Conservation (phyloP, 306 rosid genomes). For the Prunus kanzakura region DNA sequence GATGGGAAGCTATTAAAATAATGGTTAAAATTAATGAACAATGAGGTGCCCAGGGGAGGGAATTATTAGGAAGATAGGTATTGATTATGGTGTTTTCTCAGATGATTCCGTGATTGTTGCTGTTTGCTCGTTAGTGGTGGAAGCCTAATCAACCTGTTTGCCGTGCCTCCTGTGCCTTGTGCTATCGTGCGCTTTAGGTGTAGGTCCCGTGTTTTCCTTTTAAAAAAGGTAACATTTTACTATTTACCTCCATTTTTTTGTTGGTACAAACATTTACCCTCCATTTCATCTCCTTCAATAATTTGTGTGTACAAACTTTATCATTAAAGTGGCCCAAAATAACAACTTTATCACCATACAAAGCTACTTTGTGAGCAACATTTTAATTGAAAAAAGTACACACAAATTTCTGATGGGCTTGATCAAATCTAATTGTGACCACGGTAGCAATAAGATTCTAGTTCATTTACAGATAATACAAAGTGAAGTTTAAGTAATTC, state of each 20-base stretch:
- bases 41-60: neutral
- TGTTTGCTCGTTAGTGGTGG: constrained; percentile 4
- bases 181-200: constrained; percentile 30
- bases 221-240: neutral
- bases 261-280: neutral
- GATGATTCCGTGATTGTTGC: constrained; percentile 32
- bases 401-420: too few species aligned
- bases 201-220: neutral
- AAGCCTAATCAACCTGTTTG: constrained; percentile 21
- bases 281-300: neutral
- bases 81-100: constrained; percentile 4
- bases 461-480: too few species aligned
- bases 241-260: neutral
- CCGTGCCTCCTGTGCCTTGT: neutral
- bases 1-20: neutral
- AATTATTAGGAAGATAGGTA: neutral
- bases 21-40: neutral
- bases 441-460: too few species aligned
- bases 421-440: too few species aligned
- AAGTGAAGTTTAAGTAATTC: too few species aligned
- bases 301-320: neutral
- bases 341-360: too few species aligned
- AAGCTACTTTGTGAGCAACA: too few species aligned
- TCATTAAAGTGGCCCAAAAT: too few species aligned
- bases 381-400: too few species aligned